Evolutionary conservation across 2,329 filamentous ascomycete species (phyloP).

Genomic region (Teratosphaeria destructans): DNA sequence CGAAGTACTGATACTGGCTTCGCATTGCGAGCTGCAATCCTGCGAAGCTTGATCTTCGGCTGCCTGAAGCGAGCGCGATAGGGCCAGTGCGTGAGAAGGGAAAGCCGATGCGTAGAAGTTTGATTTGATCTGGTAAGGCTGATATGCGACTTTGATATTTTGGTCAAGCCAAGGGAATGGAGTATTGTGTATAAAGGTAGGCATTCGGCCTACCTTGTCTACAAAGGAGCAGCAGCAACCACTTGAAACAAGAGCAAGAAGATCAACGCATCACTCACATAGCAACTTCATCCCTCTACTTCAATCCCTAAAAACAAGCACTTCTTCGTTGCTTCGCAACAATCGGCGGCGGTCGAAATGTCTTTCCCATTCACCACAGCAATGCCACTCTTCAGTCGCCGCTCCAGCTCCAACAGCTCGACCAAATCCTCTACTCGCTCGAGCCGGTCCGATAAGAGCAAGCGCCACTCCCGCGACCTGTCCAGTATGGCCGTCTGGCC

Average conservation of each 20-base stretch:
- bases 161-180: neutral
- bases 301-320: neutral
- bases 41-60: neutral
- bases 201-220: neutral
- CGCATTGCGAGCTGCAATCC: neutral
- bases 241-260: neutral
- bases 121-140: neutral
- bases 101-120: neutral
- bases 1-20: neutral
- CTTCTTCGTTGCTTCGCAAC: neutral
- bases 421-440: neutral
- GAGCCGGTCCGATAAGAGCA: neutral
- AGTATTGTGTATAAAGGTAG: neutral
- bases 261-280: neutral
- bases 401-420: neutral
- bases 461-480: neutral
- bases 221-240: neutral
- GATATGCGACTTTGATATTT: neutral
- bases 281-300: neutral
- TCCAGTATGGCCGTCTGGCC: neutral
- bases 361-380: neutral
- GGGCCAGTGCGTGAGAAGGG: neutral
- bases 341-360: neutral
- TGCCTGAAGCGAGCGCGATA: neutral
- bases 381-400: neutral